Percentiles rank a stretch among this genome's conserved stretches.
These are phyloP conservation scores for Paraleonurus japonicus DNA, from an alignment of 257 asterid genomes.

Conservation along the genomic window DNA sequence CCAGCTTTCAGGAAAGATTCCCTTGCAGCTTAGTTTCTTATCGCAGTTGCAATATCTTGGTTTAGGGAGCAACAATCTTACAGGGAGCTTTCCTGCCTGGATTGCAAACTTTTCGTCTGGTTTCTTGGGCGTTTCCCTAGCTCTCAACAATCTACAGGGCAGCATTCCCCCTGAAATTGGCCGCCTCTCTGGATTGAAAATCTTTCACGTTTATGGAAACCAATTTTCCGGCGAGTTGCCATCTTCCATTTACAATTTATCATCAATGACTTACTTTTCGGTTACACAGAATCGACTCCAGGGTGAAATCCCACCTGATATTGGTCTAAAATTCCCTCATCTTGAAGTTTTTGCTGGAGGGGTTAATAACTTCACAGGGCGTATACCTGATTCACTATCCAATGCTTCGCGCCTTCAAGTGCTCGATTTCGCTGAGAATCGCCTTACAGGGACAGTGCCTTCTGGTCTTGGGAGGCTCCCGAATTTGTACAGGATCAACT, in stretches of 20 bases:
- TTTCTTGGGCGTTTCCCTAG: neutral
- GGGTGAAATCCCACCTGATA: neutral
- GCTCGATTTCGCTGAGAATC: neutral
- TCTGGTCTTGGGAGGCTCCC: neutral
- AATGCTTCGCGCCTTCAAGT: neutral
- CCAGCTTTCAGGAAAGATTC: neutral
- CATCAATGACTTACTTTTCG: neutral
- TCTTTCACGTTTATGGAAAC: neutral
- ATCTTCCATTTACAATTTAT: neutral
- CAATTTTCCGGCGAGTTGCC: neutral
- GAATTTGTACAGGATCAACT: neutral
- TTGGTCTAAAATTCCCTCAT: neutral
- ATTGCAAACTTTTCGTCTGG: neutral
- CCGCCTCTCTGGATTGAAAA: neutral
- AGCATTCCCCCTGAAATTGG: neutral
- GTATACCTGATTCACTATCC: neutral
- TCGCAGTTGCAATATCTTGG: neutral
- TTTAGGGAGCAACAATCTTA: neutral
- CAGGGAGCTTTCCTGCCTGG: neutral
- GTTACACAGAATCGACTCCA: neutral
- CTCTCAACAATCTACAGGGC: neutral
- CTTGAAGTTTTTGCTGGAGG: neutral
- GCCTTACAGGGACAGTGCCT: neutral
- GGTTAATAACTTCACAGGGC: neutral
- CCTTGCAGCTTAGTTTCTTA: neutral